Percentiles rank a stretch among this genome's conserved stretches.
These are phyloP conservation scores for Malus domestica DNA, from an alignment of 306 rosid genomes.

Conservation along the genomic window ASM211411v1 NC_041799.1:169501-170000, in stretches of 20 bases:
- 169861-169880: constrained; percentile 44
- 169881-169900: constrained; percentile 44
- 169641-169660: constrained; percentile 43
- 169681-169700: constrained; percentile 34
- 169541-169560: constrained; percentile 15
- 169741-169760: constrained; percentile 20
- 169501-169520: constrained; percentile 56
- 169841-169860: constrained; percentile 61
- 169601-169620: constrained; percentile 73
- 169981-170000: constrained; percentile 17
- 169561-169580: constrained; percentile 30
- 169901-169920: constrained; percentile 18
- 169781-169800: constrained; percentile 46
- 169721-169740: constrained; percentile 14
- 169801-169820: constrained; percentile 68
- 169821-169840: constrained; percentile 67
- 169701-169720: constrained; percentile 37
- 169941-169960: constrained; percentile 60
- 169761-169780: constrained; percentile 42
- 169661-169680: constrained; percentile 20
- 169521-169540: constrained; percentile 62
- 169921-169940: constrained; percentile 53
- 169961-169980: constrained; percentile 46
- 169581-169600: constrained; percentile 55
- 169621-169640: constrained; percentile 68